Conservation (phyloP, 1,284 basidiomycete species). For the Coniophora puteana region DNA sequence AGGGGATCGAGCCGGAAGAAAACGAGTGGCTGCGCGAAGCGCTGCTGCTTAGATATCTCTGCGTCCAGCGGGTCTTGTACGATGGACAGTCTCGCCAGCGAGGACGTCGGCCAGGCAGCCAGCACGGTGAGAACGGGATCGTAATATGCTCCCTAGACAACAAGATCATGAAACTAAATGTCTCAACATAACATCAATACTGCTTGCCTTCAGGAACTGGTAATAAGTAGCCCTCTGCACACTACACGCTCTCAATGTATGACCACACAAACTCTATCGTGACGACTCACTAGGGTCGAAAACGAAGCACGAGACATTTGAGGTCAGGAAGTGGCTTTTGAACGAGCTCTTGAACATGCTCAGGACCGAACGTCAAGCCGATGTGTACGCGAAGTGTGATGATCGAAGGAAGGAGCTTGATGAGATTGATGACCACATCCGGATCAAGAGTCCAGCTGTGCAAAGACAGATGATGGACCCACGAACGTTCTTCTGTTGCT, state of each 20-base stretch:
- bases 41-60: conserved; percentile 24
- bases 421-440: conserved; percentile 54
- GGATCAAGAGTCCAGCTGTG: conserved; percentile 61
- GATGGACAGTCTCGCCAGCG: conserved; percentile 50
- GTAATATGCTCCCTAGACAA: conserved; percentile 62
- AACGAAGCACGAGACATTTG: conserved; percentile 48
- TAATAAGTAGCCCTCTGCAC: conserved; percentile 65
- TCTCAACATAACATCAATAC: neutral
- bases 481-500: conserved; percentile 24
- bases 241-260: conserved; percentile 31
- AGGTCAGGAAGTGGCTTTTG: conserved; percentile 34
- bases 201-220: conserved; percentile 57
- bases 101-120: conserved; percentile 49
- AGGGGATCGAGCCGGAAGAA: conserved; percentile 62
- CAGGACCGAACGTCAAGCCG: conserved; percentile 62
- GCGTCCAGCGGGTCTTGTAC: conserved; percentile 59
- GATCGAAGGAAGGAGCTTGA: conserved; percentile 42
- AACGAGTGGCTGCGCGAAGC: conserved; percentile 71
- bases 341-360: conserved; percentile 62
- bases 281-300: conserved; percentile 62
- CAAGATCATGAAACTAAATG: neutral
- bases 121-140: conserved; percentile 54
- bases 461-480: conserved; percentile 46
- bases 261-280: conserved; percentile 1
- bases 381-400: conserved; percentile 50